Evolutionary conservation across 768 basidiomycete species (phyloP), one percentile per base, ranked within the genome.

Genomic region (Hydnum rufescens): DNA sequence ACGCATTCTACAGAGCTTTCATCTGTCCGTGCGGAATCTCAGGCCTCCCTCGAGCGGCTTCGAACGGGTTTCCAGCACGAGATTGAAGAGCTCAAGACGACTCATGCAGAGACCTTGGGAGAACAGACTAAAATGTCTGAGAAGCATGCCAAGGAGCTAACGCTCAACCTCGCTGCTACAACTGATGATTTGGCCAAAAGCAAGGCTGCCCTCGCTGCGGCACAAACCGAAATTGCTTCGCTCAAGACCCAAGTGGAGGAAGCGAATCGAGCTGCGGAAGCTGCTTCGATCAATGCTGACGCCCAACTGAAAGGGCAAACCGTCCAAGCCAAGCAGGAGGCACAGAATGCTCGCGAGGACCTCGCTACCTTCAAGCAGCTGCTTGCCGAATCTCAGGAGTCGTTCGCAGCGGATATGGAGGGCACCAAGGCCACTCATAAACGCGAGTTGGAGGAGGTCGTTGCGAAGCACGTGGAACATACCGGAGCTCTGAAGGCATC

Each of bases 101-200:
- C 84, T 51, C 80, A 87, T 57, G 67, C 72, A 32, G 71, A 71
- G n/a, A 58, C 64, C 3, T 68, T 82, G 18, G 77, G 80, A 52
- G 71, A 70, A 18, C 71, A 81, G 58, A 67, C 74, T 36, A 69
- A 70, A 51, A 63, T 62, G 0, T 65, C 79, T 22, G 75, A 78
- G 64, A 85, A 85, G 67, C 72, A 74, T 59, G 71, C 82, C 49
- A 68, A 68, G 51, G 73, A 66, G 49, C 68, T 80, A 56, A 74
- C 67, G 53, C 66, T 87, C 29, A 83, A 88, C 58, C 73, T 89
- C 42, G 85, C 80, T 60, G 87, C 85, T 13, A 85, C 87, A 0
- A 76, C 80, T 60, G 85, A 89, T 56, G 85, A 88, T 62, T 76
- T 90, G 32, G 60, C 70, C 2, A 88, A 86, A 68, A 71, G 81